Evolutionary conservation across 805 yeast species (phyloP).

Genomic region (Priceomyces medius): DNA sequence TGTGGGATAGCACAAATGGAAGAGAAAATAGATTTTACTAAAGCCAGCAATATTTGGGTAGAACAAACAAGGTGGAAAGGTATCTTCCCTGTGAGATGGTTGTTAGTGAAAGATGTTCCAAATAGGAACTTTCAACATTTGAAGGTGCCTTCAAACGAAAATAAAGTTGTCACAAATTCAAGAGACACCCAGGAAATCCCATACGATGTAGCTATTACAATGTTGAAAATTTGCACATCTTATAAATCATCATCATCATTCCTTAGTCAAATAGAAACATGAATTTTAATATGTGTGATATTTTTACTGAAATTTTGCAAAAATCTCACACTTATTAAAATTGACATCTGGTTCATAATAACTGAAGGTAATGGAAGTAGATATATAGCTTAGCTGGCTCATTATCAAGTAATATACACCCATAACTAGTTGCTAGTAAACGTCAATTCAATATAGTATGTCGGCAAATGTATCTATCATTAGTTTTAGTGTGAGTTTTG

Average conservation of each 20-base stretch:
- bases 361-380: too few relatives aligned
- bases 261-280: conserved; percentile 1
- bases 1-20: conserved; percentile 61
- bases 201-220: conserved; percentile 43
- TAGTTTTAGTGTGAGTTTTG: neutral
- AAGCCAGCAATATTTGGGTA: conserved; percentile 45
- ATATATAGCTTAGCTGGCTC: too few relatives aligned
- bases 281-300: too few relatives aligned
- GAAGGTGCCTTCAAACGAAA: conserved; percentile 44
- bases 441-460: too few relatives aligned
- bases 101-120: conserved; percentile 49
- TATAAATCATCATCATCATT: conserved; percentile 10
- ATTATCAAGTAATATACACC: too few relatives aligned
- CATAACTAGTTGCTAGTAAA: too few relatives aligned
- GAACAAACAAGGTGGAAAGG: conserved; percentile 51
- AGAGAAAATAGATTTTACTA: conserved; percentile 32
- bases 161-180: conserved; percentile 54
- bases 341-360: too few relatives aligned
- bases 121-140: conserved; percentile 48
- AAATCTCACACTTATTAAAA: too few relatives aligned
- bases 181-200: conserved; percentile 64
- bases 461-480: too few relatives aligned
- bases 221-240: conserved; percentile 45
- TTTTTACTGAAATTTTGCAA: too few relatives aligned
- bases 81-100: conserved; percentile 55